phyloP scores from a whole-genome alignment of 768 basidiomycete species.

The Tubosaeta brunneosetosa region DNA sequence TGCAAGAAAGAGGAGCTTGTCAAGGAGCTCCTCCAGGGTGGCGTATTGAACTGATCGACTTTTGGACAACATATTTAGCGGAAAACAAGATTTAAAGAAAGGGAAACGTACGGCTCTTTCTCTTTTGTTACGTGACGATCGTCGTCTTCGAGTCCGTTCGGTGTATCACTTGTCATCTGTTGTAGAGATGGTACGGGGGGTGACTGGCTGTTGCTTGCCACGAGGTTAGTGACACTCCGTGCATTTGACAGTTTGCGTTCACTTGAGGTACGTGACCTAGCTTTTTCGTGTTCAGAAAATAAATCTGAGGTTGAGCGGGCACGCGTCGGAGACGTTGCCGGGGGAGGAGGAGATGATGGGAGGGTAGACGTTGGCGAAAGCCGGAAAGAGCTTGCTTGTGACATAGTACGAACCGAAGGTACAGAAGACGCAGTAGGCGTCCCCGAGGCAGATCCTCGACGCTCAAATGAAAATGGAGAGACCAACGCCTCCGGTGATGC shows the following conservation, averaged over 20 bases:
- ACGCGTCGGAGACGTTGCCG: slow-evolving; percentile 46
- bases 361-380: slow-evolving; percentile 33
- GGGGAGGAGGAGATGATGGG: slow-evolving; percentile 35
- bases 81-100: not conserved
- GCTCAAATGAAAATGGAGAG: slow-evolving; percentile 53
- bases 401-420: slow-evolving; percentile 29
- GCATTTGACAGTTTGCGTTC: slow-evolving; percentile 30
- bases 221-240: slow-evolving; percentile 26
- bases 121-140: slow-evolving; percentile 30
- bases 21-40: slow-evolving; percentile 72
- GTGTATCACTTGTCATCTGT: slow-evolving; percentile 9
- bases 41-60: slow-evolving; percentile 66
- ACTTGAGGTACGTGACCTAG: slow-evolving; percentile 22
- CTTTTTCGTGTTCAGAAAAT: slow-evolving; percentile 40
- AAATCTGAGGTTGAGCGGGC: slow-evolving; percentile 54
- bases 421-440: slow-evolving; percentile 50
- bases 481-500: slow-evolving; percentile 61
- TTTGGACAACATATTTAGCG: slow-evolving; percentile 12
- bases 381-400: slow-evolving; percentile 27
- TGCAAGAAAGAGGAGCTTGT: slow-evolving; percentile 76
- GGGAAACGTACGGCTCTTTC: slow-evolving; percentile 49
- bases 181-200: slow-evolving; percentile 10
- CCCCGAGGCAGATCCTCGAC: slow-evolving; percentile 40
- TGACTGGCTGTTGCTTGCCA: slow-evolving; percentile 19
- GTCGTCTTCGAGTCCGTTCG: slow-evolving; percentile 23